Percentiles rank a stretch among this genome's conserved stretches.
These are phyloP conservation scores for Acanthamoeba triangularis DNA, from an alignment of 208 protist species.

Conservation along the genomic window DNA sequence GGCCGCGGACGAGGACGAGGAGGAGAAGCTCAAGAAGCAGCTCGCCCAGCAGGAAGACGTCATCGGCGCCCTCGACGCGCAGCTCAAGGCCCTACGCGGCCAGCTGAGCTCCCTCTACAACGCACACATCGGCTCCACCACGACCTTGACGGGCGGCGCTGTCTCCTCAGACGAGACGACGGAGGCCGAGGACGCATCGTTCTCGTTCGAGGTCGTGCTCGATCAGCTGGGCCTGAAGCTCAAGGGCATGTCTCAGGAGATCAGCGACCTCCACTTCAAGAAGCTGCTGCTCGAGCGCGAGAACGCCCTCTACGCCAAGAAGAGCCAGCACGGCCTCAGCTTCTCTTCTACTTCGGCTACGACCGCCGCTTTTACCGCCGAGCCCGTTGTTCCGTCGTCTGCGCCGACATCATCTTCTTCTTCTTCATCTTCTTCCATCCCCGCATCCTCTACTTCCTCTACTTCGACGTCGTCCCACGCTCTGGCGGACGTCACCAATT, in stretches of 20 bases:
- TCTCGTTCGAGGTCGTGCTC: constrained; percentile 8
- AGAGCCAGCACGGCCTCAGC: background rate
- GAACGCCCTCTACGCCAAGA: constrained; percentile 34
- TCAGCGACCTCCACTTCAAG: constrained; percentile 38
- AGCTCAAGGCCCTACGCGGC: background rate
- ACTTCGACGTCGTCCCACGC: background rate
- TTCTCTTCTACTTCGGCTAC: background rate
- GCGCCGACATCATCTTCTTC: background rate
- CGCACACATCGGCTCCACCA: background rate
- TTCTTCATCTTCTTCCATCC: background rate
- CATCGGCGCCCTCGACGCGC: background rate
- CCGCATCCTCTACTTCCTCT: background rate
- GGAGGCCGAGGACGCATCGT: background rate
- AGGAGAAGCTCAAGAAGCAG: constrained; percentile 66
- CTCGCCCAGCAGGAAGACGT: constrained; percentile 11
- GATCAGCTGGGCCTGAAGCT: constrained; percentile 1
- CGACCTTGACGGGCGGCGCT: background rate
- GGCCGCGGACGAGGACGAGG: background rate
- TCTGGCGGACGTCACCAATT: constrained; percentile 30
- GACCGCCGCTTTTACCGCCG: background rate
- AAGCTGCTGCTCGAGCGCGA: constrained; percentile 33
- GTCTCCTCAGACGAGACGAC: background rate
- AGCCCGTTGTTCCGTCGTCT: background rate
- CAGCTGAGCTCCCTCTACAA: background rate
- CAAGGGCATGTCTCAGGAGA: constrained; percentile 20